These are phyloP conservation scores for Albophoma yamanashiensis DNA, from an alignment of 2,329 filamentous ascomycete species.

Conservation along the genomic window DNA sequence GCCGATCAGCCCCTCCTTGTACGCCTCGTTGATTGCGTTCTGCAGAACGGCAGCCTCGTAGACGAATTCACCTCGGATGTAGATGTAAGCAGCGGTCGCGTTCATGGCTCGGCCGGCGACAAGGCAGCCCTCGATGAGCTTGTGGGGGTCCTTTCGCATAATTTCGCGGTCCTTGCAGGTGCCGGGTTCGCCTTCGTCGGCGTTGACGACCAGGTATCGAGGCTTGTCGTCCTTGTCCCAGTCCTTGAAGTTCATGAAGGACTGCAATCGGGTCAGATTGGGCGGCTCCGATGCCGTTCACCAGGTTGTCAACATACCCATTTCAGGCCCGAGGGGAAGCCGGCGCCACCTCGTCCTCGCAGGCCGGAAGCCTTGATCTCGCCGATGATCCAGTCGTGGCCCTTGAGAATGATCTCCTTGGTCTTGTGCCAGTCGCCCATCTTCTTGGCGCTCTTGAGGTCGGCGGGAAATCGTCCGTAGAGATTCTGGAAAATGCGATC, in stretches of 20 bases:
- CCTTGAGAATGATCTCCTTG: slow-evolving; percentile 95
- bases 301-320: slow-evolving; percentile 57
- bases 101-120: slow-evolving; percentile 98
- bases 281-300: too few relatives aligned
- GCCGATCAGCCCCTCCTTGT: slow-evolving; percentile 86
- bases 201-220: slow-evolving; percentile 94
- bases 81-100: slow-evolving; percentile 96
- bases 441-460: slow-evolving; percentile 90
- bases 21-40: slow-evolving; percentile 94
- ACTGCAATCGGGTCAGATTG: slow-evolving; percentile 42
- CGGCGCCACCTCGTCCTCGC: slow-evolving; percentile 90
- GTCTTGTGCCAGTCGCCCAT: slow-evolving; percentile 99
- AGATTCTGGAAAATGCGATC: slow-evolving; percentile 99
- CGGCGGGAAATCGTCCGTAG: slow-evolving; percentile 83
- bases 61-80: slow-evolving; percentile 97
- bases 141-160: slow-evolving; percentile 99
- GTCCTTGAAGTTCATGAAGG: slow-evolving; percentile 99
- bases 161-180: slow-evolving; percentile 99
- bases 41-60: slow-evolving; percentile 91
- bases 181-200: slow-evolving; percentile 95
- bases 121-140: slow-evolving; percentile 94
- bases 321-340: slow-evolving; percentile 97
- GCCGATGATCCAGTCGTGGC: slow-evolving; percentile 96
- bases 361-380: slow-evolving; percentile 96
- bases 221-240: slow-evolving; percentile 98